phyloP scores from a whole-genome alignment of 2,329 filamentous ascomycete species.

The Periconia sp. region DNA sequence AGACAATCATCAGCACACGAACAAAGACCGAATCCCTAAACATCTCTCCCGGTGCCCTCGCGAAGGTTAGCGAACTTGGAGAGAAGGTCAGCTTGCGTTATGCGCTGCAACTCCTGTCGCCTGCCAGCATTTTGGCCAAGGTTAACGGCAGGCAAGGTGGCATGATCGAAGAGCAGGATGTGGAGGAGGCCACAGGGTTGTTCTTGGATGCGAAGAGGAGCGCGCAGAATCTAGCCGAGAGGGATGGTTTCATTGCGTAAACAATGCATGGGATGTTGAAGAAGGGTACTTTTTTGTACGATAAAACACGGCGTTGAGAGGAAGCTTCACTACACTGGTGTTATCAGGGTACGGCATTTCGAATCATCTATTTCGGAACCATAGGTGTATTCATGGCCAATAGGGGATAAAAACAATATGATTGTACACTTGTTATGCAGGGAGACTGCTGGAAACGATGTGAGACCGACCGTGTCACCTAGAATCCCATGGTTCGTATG shows the following conservation, averaged over 20 bases:
- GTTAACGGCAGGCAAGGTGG: conserved; percentile 55
- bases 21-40: conserved; percentile 78
- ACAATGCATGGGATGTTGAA: background rate
- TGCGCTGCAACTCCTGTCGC: conserved; percentile 86
- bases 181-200: conserved; percentile 52
- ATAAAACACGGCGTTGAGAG: conserved; percentile 1
- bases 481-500: too few species aligned
- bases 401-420: too few species aligned
- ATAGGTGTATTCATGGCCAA: too few species aligned
- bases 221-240: conserved; percentile 37
- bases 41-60: conserved; percentile 79
- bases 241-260: conserved; percentile 38
- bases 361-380: background rate
- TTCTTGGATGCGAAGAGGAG: conserved; percentile 54
- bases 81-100: conserved; percentile 89
- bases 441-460: too few species aligned
- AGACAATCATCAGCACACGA: conserved; percentile 84
- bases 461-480: too few species aligned
- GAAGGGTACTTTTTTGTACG: conserved; percentile 7
- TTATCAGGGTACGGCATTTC: background rate
- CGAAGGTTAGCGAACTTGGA: conserved; percentile 84
- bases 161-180: conserved; percentile 58
- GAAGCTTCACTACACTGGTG: background rate
- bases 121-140: conserved; percentile 85
- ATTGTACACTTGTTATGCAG: background rate